Conservation (phyloP, 768 basidiomycete genomes). For the Pleurotus giganteus region DNA sequence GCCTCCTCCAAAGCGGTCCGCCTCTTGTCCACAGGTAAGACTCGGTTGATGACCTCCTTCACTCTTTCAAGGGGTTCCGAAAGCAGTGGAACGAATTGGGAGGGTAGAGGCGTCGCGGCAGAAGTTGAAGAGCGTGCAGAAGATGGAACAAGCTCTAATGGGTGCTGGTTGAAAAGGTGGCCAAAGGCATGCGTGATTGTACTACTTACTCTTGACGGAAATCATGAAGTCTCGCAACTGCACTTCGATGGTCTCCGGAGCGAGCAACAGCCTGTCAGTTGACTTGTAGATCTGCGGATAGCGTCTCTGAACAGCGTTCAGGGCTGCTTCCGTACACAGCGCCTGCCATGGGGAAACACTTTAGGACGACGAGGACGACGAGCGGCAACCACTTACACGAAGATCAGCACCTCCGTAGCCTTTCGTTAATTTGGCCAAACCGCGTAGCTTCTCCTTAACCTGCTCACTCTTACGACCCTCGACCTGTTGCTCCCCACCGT, state of each 20-base stretch:
- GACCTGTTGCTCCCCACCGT: neutral
- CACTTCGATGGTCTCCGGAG: constrained; percentile 83
- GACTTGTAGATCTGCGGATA: constrained; percentile 99
- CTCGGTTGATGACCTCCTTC: constrained; percentile 66
- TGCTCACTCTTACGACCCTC: constrained; percentile 2
- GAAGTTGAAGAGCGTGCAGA: constrained; percentile 90
- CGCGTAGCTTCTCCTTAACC: constrained; percentile 31
- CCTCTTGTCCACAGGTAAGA: constrained; percentile 80
- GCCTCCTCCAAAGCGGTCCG: constrained; percentile 91
- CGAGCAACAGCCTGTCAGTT: constrained; percentile 76
- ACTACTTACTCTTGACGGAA: constrained; percentile 82
- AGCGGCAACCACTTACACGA: constrained; percentile 53
- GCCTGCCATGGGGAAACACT: constrained; percentile 56
- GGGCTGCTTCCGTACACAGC: constrained; percentile 91
- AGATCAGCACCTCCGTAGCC: constrained; percentile 98
- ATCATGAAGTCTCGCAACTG: constrained; percentile 95
- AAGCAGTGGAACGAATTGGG: constrained; percentile 81
- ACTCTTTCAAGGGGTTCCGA: constrained; percentile 65
- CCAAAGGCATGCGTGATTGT: constrained; percentile 5
- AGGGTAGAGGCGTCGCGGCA: constrained; percentile 79
- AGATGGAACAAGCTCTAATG: constrained; percentile 86
- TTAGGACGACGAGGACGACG: constrained; percentile 6
- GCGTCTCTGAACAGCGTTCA: constrained; percentile 93
- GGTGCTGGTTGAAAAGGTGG: constrained; percentile 7
- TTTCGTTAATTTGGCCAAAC: constrained; percentile 87